Evolutionary conservation across 352 stramenopile species (phyloP).

Genomic region (Lagenidium giganteum): DNA sequence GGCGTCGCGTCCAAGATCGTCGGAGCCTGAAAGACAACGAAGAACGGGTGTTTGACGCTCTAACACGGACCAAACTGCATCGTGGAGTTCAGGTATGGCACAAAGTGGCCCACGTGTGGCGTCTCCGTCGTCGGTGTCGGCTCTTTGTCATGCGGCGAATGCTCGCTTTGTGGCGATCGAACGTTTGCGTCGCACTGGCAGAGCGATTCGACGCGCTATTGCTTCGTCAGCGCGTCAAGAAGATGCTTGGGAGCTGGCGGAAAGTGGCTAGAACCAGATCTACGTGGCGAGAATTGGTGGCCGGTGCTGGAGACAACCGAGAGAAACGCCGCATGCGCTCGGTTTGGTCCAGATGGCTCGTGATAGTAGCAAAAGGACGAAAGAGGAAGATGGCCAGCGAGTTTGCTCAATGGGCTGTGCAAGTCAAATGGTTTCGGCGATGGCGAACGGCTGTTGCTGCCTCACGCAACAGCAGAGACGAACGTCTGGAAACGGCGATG

Average conservation of each 20-base stretch:
- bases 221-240: slow-evolving; percentile 15
- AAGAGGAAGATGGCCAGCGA: neutral
- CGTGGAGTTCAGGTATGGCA: slow-evolving; percentile 21
- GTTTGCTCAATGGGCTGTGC: slow-evolving; percentile 1
- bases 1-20: neutral
- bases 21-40: neutral
- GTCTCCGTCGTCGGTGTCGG: slow-evolving; percentile 10
- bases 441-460: no score
- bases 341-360: slow-evolving; percentile 4
- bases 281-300: neutral
- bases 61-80: slow-evolving; percentile 3
- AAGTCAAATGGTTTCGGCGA: slow-evolving; percentile 8
- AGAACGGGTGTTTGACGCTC: neutral
- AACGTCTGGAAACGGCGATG: neutral
- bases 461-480: neutral
- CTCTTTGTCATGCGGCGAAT: slow-evolving; percentile 35
- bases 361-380: neutral
- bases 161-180: slow-evolving; percentile 24
- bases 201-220: slow-evolving; percentile 26
- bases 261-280: neutral
- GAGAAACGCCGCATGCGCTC: neutral
- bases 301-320: neutral
- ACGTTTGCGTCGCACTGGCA: slow-evolving; percentile 23
- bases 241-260: slow-evolving; percentile 20
- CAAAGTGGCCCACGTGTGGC: neutral